Evolutionary conservation across 306 rosid genomes (phyloP), one percentile per base, ranked within the genome.

Genomic region (Cicer cuneatum): DNA sequence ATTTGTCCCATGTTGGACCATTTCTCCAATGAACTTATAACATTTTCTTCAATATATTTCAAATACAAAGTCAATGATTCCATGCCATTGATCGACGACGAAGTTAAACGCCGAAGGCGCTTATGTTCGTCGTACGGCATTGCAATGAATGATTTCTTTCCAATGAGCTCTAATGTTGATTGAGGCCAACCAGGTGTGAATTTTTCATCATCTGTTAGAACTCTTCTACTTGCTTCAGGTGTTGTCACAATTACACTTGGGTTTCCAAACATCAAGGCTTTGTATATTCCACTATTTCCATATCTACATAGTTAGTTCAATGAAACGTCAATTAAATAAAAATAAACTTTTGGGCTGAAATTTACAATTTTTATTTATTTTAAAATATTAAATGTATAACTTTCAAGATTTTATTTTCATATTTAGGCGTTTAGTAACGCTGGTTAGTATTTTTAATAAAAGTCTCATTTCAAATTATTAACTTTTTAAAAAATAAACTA

Each of bases 101-200:
- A 87, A 2, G 98, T 93, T 38, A 91, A 56, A 49, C 86, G 91
- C 41, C 97, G 56, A 12, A 93, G 92, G 45, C 98, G 96, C 80
- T 85, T 89, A 70, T 93, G 98, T 58, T 91, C 98, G 54, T 93
- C 94, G 4, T 1, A 77, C 40, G 90, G 16, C 37, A 93, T 91
- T 5, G 77, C 77, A 13, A 89, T 78, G 81, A 93, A 91, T 12
- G 98, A 93, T 8, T 83, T 93, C 81, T 54, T 86, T 57, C 98
- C 97, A 8, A 93, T 88, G 35, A 93, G 96, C 15, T 88, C 83
- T 47, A 89, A 49, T 0, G 98, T 72, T 6, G 98, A 81, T 10
- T 8, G 73, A 67, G 98, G 98, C 98, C 98, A 93, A 35, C 98
- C 98, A 0, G 87, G 66, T 57, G 52, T 71, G 38, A 93, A 93